Evolutionary conservation across 768 basidiomycete species (phyloP), one percentile per base, ranked within the genome.

Genomic region (Phaeolepiota aurea): DNA sequence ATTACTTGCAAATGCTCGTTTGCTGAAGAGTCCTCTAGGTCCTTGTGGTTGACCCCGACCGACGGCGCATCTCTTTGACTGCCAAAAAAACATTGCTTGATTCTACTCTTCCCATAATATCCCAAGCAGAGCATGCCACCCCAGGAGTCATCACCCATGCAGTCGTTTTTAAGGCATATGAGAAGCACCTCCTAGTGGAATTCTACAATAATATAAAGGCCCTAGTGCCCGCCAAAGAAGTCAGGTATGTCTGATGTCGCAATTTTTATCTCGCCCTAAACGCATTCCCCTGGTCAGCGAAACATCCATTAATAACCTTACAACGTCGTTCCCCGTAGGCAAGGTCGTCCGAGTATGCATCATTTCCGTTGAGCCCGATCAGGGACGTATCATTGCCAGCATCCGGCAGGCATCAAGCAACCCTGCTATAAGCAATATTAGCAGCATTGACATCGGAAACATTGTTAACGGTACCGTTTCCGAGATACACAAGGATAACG

Each of bases 191-290:
- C 34, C 64, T 90, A 48, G 79, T 97, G 20, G 92, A 96, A 54
- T 87, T 96, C 50, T 99, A 84, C 56, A 93, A 91, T 46, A 85
- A 86, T 40, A 48, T 93, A 42, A 83, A 87, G 51, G 96, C 87
- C 1, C 65, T 82, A 31, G 74, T 99, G 2, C 87, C 91, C 3
- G 60, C 72, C 5, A 77, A 72, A 38, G 96, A 98, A 66, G 78
- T 83, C 9, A 87, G 83, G 89, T 91, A 60, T 32, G 71, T 48
- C 14, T n/a, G n/a, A n/a, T n/a, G n/a, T n/a, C n/a, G n/a, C n/a
- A n/a, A n/a, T n/a, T 31, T 31, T 31, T 31, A 9, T 14, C 28
- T 10, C 9, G 9, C 9, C 28, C 28, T 31, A 31, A 10, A 31
- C 28, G 28, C 28, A 9, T 10, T 31, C 5, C 12, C 18, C 5